Conservation (phyloP, 1,139 yeast genomes). For the Debaryomyces psychrophilus region DNA sequence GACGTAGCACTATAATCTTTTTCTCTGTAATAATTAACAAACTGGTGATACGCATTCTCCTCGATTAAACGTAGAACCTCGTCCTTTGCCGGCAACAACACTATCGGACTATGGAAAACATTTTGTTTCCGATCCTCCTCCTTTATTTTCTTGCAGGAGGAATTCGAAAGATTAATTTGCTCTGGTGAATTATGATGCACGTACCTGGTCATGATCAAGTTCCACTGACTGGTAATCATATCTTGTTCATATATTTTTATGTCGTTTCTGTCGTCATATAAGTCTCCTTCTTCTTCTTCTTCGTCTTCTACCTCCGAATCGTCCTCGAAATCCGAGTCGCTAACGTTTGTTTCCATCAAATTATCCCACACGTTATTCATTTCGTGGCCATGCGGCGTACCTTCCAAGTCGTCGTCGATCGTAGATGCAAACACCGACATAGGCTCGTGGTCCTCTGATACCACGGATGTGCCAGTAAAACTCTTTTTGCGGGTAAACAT, state of each 20-base stretch:
- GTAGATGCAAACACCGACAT: constrained; percentile 33
- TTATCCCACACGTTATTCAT: constrained; percentile 6
- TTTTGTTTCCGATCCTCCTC: constrained; percentile 28
- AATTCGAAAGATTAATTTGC: constrained; percentile 49
- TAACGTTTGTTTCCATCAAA: constrained; percentile 4
- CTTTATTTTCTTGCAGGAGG: constrained; percentile 34
- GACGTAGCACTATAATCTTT: constrained; percentile 5
- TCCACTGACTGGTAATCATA: constrained; percentile 31
- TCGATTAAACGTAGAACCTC: constrained; percentile 47
- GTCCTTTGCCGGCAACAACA: constrained; percentile 44
- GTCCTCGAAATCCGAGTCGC: constrained; percentile 4
- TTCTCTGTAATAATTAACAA: constrained; percentile 18
- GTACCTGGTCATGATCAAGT: constrained; percentile 30
- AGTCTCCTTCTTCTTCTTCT: constrained; percentile 9
- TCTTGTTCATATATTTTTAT: constrained; percentile 19
- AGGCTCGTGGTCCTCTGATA: constrained; percentile 28
- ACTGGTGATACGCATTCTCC: constrained; percentile 44
- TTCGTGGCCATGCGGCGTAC: background rate
- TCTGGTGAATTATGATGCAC: constrained; percentile 41
- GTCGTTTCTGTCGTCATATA: constrained; percentile 13
- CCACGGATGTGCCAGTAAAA: constrained; percentile 14
- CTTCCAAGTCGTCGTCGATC: constrained; percentile 38
- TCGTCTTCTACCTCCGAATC: constrained; percentile 7
- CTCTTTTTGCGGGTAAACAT: background rate
- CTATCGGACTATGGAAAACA: constrained; percentile 40